Evolutionary conservation across 345 rosid genomes (phyloP).

Genomic region (Noccaea caerulescens): DNA sequence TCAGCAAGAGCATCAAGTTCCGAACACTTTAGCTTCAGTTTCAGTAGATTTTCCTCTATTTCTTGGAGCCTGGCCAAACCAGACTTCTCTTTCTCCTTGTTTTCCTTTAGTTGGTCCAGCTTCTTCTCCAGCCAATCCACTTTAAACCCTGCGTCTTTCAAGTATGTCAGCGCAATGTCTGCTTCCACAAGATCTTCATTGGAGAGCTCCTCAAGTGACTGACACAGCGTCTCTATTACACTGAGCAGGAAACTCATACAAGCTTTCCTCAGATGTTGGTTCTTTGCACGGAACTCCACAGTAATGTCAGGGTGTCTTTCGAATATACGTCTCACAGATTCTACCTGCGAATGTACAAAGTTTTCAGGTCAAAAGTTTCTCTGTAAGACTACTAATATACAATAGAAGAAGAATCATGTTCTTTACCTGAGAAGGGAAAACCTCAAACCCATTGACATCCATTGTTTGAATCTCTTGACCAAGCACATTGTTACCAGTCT

Average conservation of each 20-base stretch:
- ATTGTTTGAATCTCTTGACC: background rate
- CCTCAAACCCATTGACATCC: background rate
- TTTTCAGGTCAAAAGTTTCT: no score
- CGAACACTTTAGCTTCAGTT: background rate
- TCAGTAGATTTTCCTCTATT: conserved; percentile 1
- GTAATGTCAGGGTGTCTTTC: background rate
- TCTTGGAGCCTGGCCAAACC: background rate
- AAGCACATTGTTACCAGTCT: background rate
- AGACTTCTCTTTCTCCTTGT: background rate
- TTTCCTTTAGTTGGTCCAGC: background rate
- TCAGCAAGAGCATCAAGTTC: no score
- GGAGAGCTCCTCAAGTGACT: background rate
- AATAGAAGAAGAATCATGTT: background rate
- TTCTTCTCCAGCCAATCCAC: conserved; percentile 20
- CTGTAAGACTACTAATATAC: no score
- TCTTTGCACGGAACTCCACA: background rate
- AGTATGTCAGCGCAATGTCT: background rate
- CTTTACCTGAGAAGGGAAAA: background rate
- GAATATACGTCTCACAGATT: background rate
- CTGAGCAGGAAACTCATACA: conserved; percentile 4
- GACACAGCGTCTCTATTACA: background rate
- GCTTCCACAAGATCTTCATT: conserved; percentile 2
- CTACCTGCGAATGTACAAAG: background rate
- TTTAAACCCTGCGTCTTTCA: conserved; percentile 5
- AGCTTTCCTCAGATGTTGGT: background rate